Evolutionary conservation across 331 rosid species (phyloP).

Genomic region (Telfairia occidentalis): DNA sequence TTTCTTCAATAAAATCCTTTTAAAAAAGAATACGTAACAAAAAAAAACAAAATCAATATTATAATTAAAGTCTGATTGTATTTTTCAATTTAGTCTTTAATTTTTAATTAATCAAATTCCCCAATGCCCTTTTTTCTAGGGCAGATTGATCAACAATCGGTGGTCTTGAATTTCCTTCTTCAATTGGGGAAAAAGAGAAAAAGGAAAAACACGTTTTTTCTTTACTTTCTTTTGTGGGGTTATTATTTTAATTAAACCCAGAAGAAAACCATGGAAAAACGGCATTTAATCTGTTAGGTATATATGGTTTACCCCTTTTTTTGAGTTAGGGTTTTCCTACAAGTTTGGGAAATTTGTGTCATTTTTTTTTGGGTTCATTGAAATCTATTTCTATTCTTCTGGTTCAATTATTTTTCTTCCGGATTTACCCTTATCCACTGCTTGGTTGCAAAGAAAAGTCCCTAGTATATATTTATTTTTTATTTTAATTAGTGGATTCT

Average conservation of each 20-base stretch:
- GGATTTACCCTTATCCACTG: slow-evolving; percentile 31
- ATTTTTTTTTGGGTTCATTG: not conserved
- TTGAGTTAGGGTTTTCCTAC: slow-evolving; percentile 20
- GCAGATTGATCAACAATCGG: not conserved
- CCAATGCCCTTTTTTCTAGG: not conserved
- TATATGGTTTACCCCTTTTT: slow-evolving; percentile 6
- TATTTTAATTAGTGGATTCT: not conserved
- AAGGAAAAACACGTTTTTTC: not conserved
- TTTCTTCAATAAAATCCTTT: not conserved
- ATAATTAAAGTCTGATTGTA: not conserved
- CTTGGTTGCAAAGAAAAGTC: not conserved
- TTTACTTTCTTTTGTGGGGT: not conserved
- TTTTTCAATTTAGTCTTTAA: too few relatives aligned
- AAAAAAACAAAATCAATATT: not conserved
- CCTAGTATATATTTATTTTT: not conserved
- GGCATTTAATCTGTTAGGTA: slow-evolving; percentile 7
- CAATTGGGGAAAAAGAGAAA: not conserved
- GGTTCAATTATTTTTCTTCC: slow-evolving; percentile 18
- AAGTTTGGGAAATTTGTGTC: slow-evolving; percentile 8
- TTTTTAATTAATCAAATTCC: not conserved
- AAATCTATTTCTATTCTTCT: not conserved
- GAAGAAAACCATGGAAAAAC: slow-evolving; percentile 4
- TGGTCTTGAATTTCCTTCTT: not conserved
- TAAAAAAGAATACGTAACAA: not conserved
- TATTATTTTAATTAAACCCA: slow-evolving; percentile 8